These are phyloP conservation scores for Pontederia paniculata DNA, from an alignment of 176 grass and related monocot genomes.

Conservation along the genomic window DNA sequence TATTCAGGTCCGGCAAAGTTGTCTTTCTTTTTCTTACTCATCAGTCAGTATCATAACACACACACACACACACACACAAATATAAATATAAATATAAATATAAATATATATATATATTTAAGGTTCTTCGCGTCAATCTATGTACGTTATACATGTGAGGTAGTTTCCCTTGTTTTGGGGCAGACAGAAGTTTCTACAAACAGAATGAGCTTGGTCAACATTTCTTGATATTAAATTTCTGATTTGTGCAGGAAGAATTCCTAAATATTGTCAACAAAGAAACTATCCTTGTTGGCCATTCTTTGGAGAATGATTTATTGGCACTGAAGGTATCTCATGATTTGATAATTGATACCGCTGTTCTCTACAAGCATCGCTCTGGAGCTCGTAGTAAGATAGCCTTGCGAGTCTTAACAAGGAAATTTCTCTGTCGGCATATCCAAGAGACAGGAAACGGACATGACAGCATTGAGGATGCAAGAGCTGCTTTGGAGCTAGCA, in stretches of 20 bases:
- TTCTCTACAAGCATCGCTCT: conserved; percentile 59
- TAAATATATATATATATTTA: no score
- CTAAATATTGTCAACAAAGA: conserved; percentile 60
- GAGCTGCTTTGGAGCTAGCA: conserved; percentile 74
- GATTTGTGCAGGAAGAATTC: conserved; percentile 63
- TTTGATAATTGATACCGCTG: conserved; percentile 77
- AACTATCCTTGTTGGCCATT: conserved; percentile 94
- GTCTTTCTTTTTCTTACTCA: neutral
- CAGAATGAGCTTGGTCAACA: neutral
- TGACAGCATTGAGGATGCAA: conserved; percentile 89
- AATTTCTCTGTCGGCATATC: conserved; percentile 54
- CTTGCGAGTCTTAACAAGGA: conserved; percentile 70
- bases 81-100: no score
- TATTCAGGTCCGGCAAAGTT: conserved; percentile 51
- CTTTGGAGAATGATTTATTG: conserved; percentile 84
- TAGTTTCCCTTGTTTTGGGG: neutral
- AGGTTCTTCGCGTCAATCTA: neutral
- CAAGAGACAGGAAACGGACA: conserved; percentile 64
- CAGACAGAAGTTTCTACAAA: neutral
- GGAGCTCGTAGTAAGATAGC: conserved; percentile 59
- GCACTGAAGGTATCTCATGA: conserved; percentile 69
- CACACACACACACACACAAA: no score
- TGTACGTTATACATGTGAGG: neutral
- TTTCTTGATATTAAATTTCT: neutral
- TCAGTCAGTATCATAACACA: neutral